A percentile compares a stretch with the other conserved stretches of the same genome.
Conservation (phyloP, 2,329 filamentous ascomycete species). For the Aureobasidium lini region DNA sequence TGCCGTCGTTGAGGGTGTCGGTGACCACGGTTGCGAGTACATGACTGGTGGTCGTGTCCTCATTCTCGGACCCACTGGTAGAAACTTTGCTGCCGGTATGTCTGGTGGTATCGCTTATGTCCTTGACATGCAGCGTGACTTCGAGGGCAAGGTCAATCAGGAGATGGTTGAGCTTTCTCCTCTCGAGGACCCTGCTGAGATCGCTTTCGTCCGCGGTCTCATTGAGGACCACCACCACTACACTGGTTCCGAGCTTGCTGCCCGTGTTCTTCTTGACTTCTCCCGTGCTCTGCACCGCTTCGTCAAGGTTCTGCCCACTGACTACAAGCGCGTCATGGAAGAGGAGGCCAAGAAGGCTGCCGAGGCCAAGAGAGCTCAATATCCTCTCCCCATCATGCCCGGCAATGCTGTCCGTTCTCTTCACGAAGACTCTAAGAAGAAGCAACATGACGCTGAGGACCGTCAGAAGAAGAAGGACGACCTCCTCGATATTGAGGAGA, state of each 20-base stretch:
- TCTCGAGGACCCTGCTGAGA: constrained; percentile 77
- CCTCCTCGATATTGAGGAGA: constrained; percentile 79
- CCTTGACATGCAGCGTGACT: constrained; percentile 82
- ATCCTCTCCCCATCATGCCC: constrained; percentile 69
- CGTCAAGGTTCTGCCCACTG: constrained; percentile 84
- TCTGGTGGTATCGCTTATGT: constrained; percentile 96
- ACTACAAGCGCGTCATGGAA: constrained; percentile 88
- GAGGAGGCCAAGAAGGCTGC: constrained; percentile 82
- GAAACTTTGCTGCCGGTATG: constrained; percentile 98
- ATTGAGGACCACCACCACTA: constrained; percentile 98
- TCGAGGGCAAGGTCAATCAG: constrained; percentile 86
- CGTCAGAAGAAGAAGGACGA: constrained; percentile 62
- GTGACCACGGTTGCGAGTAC: constrained; percentile 96
- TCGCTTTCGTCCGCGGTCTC: constrained; percentile 81
- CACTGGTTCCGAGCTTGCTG: constrained; percentile 90
- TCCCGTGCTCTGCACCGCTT: constrained; percentile 83
- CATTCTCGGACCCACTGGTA: constrained; percentile 79
- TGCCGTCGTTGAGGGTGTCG: constrained; percentile 91
- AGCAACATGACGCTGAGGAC: constrained; percentile 53
- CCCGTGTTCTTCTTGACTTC: constrained; percentile 91
- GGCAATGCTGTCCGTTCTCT: constrained; percentile 52
- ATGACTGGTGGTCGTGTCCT: constrained; percentile 94
- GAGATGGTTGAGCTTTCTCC: constrained; percentile 92
- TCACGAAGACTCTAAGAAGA: constrained; percentile 48
- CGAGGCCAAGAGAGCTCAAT: constrained; percentile 76